Evolutionary conservation across 2,329 filamentous ascomycete genomes (phyloP), one percentile per base, ranked within the genome.

Genomic region (Epichloe uncinata): DNA sequence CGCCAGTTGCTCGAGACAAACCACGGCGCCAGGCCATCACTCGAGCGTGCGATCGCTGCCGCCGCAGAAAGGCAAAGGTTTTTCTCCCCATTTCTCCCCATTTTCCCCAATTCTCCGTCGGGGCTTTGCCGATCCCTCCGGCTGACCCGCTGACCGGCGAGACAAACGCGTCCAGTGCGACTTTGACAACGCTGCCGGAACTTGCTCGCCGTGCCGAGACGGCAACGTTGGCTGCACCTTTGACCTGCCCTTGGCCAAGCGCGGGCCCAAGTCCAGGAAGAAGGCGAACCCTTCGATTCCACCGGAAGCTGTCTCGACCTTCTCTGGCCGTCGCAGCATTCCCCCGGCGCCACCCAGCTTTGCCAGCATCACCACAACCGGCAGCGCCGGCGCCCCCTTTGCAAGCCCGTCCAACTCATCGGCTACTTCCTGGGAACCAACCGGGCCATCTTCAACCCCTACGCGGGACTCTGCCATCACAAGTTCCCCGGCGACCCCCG

Each of bases 251-350:
- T 54, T 68, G 35, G 65, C 61, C 9, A 58, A 64, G 54, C 60
- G 68, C 49, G 68, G 68, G 1, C 68, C 68, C 13, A 70, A 70
- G 44, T 53, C 57, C n/a, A 59, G 57, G 51, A 58, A 57, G 50
- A 52, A 52, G 34, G 46, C 49, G 42, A 52, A 57, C 36, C 45
- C 52, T 4, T 44, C 46, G 22, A 54, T 52, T n/a, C 54, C 52
- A 34, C 54, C 53, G 13, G 50, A 48, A 30, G 40, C 51, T 30
- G 48, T 52, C 12, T 52, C 51, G 42, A 50, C 48, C 15, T 52
- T 48, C 48, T 45, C 45, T 33, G 52, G 53, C 36, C 50, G 47
- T 38, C n/a, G 40, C 34, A 26, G 45, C 38, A 36, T 49, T 30
- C 45, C 34, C 45, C 45, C 45, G n/a, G 11, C 43, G 4, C 22